A percentile compares a stretch with the other conserved stretches of the same genome.
Conservation (phyloP, 2,329 filamentous ascomycete species). For the Aureobasidium sp. region DNA sequence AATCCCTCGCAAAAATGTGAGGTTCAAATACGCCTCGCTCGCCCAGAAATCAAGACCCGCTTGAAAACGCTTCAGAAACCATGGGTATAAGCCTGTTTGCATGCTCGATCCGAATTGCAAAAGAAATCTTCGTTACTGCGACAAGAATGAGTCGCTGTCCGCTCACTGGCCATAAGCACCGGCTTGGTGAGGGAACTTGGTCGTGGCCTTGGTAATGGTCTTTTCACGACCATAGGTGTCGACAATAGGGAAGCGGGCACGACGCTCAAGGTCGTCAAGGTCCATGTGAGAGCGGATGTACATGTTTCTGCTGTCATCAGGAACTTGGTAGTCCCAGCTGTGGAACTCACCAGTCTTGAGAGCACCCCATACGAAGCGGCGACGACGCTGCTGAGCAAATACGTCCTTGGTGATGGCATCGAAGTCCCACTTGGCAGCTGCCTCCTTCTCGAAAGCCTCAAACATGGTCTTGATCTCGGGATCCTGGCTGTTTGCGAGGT, state of each 20-base stretch:
- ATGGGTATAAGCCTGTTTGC: conserved; percentile 4
- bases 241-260: conserved; percentile 59
- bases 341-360: conserved; percentile 68
- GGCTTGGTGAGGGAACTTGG: conserved; percentile 26
- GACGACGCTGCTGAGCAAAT: conserved; percentile 66
- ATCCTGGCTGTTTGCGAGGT: conserved; percentile 48
- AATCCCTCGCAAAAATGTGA: neutral
- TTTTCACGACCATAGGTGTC: conserved; percentile 35
- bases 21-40: neutral
- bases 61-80: conserved; percentile 9
- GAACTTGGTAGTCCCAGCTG: conserved; percentile 78
- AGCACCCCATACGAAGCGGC: conserved; percentile 71
- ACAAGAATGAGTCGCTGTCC: neutral
- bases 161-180: conserved; percentile 27
- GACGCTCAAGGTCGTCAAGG: conserved; percentile 70
- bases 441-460: conserved; percentile 64
- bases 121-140: neutral
- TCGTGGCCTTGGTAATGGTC: conserved; percentile 16
- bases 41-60: conserved; percentile 3
- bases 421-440: conserved; percentile 71
- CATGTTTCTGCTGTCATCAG: conserved; percentile 54
- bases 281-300: conserved; percentile 81
- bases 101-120: neutral
- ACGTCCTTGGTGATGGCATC: conserved; percentile 66
- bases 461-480: conserved; percentile 33